A percentile compares a stretch with the other conserved stretches of the same genome.
Conservation (phyloP, 2,329 filamentous ascomycete species). For the Aaosphaeria arxii region DNA sequence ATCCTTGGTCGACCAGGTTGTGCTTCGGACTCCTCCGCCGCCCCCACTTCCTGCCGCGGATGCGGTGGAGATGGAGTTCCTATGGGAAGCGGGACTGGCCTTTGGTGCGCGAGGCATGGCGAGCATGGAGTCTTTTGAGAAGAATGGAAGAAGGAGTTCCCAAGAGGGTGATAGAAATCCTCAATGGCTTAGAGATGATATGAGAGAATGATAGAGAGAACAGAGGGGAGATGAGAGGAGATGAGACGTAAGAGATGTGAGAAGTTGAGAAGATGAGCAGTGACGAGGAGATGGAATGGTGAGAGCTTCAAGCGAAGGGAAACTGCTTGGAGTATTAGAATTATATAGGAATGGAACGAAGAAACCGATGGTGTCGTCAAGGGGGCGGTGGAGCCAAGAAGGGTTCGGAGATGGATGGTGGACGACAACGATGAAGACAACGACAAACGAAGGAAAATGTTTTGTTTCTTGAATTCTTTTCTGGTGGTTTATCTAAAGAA, state of each 20-base stretch:
- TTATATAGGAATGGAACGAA: too few relatives aligned
- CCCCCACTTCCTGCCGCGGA: constrained; percentile 20
- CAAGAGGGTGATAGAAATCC: not conserved
- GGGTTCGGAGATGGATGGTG: constrained; percentile 4
- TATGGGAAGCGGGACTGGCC: constrained; percentile 20
- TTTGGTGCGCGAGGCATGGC: constrained; percentile 48
- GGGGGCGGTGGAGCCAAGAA: constrained; percentile 5
- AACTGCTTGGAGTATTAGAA: too few relatives aligned
- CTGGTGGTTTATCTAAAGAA: too few relatives aligned
- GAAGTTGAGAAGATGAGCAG: constrained; percentile 10
- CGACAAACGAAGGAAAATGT: too few relatives aligned
- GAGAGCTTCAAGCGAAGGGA: too few relatives aligned
- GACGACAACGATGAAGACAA: too few relatives aligned
- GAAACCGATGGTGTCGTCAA: constrained; percentile 2
- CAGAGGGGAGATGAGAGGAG: not conserved
- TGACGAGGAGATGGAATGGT: constrained; percentile 4
- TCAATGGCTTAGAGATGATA: not conserved
- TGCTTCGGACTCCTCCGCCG: constrained; percentile 29
- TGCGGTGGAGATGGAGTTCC: constrained; percentile 30
- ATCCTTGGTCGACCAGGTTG: constrained; percentile 67
- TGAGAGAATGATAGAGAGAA: not conserved
- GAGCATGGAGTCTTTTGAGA: constrained; percentile 13
- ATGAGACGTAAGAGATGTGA: not conserved
- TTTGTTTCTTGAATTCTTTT: too few relatives aligned
- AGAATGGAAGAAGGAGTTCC: not conserved